phyloP scores from a whole-genome alignment of 306 rosid genomes.

The Vigna hirtella region DNA sequence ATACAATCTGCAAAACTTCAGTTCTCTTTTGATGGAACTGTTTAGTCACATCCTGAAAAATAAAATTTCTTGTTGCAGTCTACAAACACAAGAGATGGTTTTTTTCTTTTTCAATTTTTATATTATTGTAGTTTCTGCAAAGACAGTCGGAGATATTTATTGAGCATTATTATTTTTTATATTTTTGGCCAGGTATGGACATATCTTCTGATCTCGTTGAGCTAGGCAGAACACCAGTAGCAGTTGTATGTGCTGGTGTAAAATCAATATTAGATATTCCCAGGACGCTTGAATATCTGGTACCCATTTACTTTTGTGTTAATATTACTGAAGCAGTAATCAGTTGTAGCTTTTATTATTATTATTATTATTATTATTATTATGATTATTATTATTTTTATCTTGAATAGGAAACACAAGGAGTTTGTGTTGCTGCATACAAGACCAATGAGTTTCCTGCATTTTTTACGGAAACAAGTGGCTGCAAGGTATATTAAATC shows the following conservation, averaged over 20 bases:
- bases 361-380: no score
- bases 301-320: conserved; percentile 41
- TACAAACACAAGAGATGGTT: conserved; percentile 25
- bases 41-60: conserved; percentile 27
- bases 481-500: conserved; percentile 75
- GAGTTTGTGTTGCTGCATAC: conserved; percentile 89
- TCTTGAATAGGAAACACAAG: conserved; percentile 79
- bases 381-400: background rate
- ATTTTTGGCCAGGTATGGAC: conserved; percentile 75
- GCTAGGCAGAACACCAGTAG: conserved; percentile 93
- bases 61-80: conserved; percentile 18
- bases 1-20: background rate
- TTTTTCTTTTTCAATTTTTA: background rate
- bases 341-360: conserved; percentile 4
- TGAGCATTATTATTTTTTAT: conserved; percentile 30
- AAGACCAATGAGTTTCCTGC: conserved; percentile 92
- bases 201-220: conserved; percentile 94
- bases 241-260: conserved; percentile 94
- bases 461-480: conserved; percentile 86
- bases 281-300: conserved; percentile 92
- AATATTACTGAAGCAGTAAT: conserved; percentile 37
- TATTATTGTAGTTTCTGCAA: conserved; percentile 17
- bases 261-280: conserved; percentile 94
- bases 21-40: conserved; percentile 23
- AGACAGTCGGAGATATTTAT: conserved; percentile 12